Evolutionary conservation across 768 basidiomycete species (phyloP).

Genomic region (Dendrothele bispora): DNA sequence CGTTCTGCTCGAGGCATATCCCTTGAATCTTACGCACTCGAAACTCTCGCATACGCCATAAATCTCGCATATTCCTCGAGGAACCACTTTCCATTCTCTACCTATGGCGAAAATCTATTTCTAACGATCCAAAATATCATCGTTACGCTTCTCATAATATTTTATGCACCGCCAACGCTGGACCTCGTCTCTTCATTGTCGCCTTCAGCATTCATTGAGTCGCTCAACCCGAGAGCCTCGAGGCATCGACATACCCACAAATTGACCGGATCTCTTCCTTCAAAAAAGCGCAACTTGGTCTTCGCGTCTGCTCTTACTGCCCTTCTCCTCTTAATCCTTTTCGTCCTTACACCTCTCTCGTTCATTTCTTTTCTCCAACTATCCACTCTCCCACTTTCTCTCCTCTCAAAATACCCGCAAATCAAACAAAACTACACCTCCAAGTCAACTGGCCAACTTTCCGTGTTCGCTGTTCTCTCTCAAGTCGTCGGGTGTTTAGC

Average conservation of each 20-base stretch:
- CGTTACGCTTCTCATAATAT: conserved; percentile 86
- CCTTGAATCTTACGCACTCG: conserved; percentile 82
- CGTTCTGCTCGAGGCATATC: conserved; percentile 87
- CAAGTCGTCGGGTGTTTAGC: conserved; percentile 90
- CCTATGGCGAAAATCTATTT: conserved; percentile 97
- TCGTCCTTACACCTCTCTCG: conserved; percentile 42
- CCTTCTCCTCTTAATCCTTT: conserved; percentile 42
- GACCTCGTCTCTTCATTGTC: too few species aligned
- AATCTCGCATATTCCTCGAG: conserved; percentile 85
- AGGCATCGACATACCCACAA: too few species aligned
- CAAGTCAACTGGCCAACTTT: conserved; percentile 88
- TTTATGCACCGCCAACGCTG: conserved; percentile 62
- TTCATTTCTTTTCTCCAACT: conserved; percentile 74
- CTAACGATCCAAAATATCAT: conserved; percentile 84
- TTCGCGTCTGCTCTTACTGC: conserved; percentile 39
- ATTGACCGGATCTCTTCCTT: too few species aligned
- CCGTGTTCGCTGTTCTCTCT: conserved; percentile 86
- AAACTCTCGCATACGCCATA: conserved; percentile 89
- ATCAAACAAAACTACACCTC: conserved; percentile 79
- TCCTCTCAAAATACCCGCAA: conserved; percentile 94
- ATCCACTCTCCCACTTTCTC: conserved; percentile 84
- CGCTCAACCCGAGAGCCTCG: too few species aligned
- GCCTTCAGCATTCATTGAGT: too few species aligned
- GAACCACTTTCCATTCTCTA: conserved; percentile 90
- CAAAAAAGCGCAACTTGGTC: conserved; percentile 33